Evolutionary conservation across 305 asterid species (phyloP).

Genomic region (Fraxinus velutina): DNA sequence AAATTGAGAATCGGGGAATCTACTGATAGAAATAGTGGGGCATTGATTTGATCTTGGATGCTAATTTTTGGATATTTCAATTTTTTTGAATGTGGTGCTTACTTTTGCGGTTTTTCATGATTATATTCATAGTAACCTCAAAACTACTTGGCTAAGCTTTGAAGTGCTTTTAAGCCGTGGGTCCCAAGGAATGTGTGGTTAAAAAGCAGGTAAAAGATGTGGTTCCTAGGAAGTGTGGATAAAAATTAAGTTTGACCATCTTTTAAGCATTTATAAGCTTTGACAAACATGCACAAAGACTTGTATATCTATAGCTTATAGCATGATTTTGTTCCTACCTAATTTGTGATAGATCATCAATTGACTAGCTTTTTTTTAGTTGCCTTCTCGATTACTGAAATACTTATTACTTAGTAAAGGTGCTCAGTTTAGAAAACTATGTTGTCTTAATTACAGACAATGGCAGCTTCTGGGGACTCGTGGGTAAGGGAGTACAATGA

Average conservation of each 20-base stretch:
- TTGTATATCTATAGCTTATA: not conserved
- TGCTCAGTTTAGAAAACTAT: not conserved
- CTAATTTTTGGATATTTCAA: not conserved
- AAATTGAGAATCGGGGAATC: not conserved
- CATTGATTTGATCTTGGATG: not conserved
- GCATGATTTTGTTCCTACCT: not conserved
- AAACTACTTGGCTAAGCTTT: not conserved
- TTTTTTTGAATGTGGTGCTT: not conserved
- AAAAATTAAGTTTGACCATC: not conserved
- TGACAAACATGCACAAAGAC: not conserved
- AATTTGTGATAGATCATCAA: not conserved
- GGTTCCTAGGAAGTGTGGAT: not conserved
- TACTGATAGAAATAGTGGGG: not conserved
- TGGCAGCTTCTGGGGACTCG: conserved; percentile 74
- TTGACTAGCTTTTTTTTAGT: not conserved
- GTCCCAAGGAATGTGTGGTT: not conserved
- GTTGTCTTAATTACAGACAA: conserved; percentile 28
- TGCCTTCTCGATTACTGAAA: not conserved
- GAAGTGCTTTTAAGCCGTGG: not conserved
- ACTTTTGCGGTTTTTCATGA: not conserved
- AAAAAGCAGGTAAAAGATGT: not conserved
- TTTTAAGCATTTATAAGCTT: not conserved
- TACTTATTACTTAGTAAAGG: not conserved
- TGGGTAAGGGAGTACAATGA: conserved; percentile 98
- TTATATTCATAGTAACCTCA: not conserved